phyloP scores from a whole-genome alignment of 2,329 filamentous ascomycete genomes.

The Cephalotrichum gorgonifer region DNA sequence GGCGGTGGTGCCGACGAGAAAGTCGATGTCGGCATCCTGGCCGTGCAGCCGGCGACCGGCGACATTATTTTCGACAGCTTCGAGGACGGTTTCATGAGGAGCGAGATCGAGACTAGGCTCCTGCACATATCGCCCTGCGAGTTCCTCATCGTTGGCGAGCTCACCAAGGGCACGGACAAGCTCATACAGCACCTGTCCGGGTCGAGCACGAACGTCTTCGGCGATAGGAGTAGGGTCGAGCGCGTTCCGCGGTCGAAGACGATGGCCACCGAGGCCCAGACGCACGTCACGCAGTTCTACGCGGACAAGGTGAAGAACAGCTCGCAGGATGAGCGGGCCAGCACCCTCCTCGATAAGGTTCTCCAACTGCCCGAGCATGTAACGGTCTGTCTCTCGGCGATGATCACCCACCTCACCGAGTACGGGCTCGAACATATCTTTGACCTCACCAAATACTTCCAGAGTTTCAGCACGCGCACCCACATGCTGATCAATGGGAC shows the following conservation, averaged over 20 bases:
- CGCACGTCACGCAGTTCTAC: constrained; percentile 88
- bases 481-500: constrained; percentile 97
- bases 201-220: constrained; percentile 83
- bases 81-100: constrained; percentile 95
- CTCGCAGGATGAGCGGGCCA: constrained; percentile 43
- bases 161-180: constrained; percentile 88
- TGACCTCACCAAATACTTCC: constrained; percentile 91
- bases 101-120: constrained; percentile 89
- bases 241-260: constrained; percentile 66
- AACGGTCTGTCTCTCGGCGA: constrained; percentile 85
- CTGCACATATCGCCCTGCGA: constrained; percentile 94
- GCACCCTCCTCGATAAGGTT: constrained; percentile 71
- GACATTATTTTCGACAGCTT: constrained; percentile 95
- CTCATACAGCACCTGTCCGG: constrained; percentile 82
- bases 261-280: constrained; percentile 74
- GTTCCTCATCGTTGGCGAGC: constrained; percentile 81
- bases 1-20: constrained; percentile 81
- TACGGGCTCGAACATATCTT: constrained; percentile 95
- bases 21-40: constrained; percentile 82
- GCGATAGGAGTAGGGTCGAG: constrained; percentile 81
- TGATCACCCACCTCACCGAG: constrained; percentile 87
- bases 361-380: constrained; percentile 76
- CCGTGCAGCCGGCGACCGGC: constrained; percentile 90
- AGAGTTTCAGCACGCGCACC: constrained; percentile 84
- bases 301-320: constrained; percentile 67